Percentiles rank a stretch among this genome's conserved stretches.
Conservation (phyloP, 2,329 filamentous ascomycete genomes). For the Colletotrichum noveboracense region DNA sequence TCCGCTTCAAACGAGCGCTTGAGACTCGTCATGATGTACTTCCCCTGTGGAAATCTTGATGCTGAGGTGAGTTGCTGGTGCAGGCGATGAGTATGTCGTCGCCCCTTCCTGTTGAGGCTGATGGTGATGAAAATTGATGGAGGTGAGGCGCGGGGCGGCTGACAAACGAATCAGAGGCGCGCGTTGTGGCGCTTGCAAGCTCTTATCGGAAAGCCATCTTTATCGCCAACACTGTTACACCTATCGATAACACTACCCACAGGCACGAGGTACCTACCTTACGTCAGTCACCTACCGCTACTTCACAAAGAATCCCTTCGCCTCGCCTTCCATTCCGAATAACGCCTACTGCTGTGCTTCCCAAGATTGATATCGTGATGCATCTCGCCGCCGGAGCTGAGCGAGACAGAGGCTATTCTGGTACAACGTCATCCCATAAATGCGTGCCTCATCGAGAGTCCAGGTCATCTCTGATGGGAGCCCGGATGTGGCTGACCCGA, state of each 20-base stretch:
- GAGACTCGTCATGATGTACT: slow-evolving; percentile 64
- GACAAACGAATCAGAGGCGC: slow-evolving; percentile 23
- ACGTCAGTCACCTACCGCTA: background rate
- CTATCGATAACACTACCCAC: background rate
- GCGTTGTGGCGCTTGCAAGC: background rate
- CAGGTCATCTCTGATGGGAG: background rate
- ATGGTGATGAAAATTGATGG: slow-evolving; percentile 19
- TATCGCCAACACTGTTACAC: slow-evolving; percentile 6
- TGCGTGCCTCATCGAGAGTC: background rate
- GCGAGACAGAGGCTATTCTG: background rate
- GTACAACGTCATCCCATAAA: background rate
- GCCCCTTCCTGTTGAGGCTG: background rate
- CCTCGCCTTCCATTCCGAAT: background rate
- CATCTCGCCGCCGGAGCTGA: background rate
- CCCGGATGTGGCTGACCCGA: background rate
- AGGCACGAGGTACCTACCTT: background rate
- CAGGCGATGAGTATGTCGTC: background rate
- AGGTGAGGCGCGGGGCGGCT: slow-evolving; percentile 19
- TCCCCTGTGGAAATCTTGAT: background rate
- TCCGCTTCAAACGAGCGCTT: slow-evolving; percentile 62
- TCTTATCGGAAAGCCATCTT: slow-evolving; percentile 12
- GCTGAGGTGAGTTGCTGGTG: background rate
- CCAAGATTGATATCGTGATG: background rate
- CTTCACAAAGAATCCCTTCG: background rate
- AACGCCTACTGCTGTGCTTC: background rate